Percentiles rank a stretch among this genome's conserved stretches.
phyloP scores from a whole-genome alignment of 1,284 basidiomycete species.

The Polyporus tsugae region DNA sequence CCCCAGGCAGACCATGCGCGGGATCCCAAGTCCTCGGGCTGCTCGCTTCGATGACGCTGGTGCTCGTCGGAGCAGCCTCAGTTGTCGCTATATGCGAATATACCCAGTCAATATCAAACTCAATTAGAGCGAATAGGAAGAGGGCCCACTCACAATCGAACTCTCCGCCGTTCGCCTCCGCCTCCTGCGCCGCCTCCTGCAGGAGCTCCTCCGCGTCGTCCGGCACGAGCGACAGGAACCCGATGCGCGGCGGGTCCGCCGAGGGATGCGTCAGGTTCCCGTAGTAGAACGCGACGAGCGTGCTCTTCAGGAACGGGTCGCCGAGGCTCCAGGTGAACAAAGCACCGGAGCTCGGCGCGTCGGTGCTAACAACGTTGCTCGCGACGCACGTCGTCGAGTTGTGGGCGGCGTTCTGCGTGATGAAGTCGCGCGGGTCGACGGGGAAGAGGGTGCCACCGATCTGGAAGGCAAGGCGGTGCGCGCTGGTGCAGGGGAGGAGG shows the following conservation, averaged over 20 bases:
- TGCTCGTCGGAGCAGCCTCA: constrained; percentile 14
- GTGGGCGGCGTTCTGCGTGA: constrained; percentile 47
- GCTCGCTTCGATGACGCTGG: not conserved
- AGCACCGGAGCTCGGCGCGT: constrained; percentile 22
- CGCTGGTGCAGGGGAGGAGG: constrained; percentile 52
- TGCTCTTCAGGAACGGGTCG: constrained; percentile 52
- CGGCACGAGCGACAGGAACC: constrained; percentile 73
- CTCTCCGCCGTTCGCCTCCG: constrained; percentile 44
- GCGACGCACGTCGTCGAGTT: constrained; percentile 55
- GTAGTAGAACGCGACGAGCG: constrained; percentile 63
- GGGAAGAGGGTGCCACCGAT: constrained; percentile 71
- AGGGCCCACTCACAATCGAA: constrained; percentile 38
- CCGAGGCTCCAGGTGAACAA: constrained; percentile 48
- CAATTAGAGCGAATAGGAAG: not conserved
- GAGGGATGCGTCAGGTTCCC: constrained; percentile 72
- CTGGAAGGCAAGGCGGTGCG: constrained; percentile 65
- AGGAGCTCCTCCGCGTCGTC: constrained; percentile 53
- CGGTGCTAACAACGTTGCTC: constrained; percentile 51
- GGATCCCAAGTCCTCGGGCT: not conserved
- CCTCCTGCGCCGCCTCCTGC: constrained; percentile 48
- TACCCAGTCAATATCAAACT: constrained; percentile 21
- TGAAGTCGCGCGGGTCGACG: constrained; percentile 72
- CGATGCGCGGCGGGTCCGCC: constrained; percentile 69
- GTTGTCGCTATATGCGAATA: constrained; percentile 15
- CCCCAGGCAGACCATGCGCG: constrained; percentile 1